Base-by-base conservation (phyloP, 2,329 filamentous ascomycete genomes). In the Chaetomiaceae sp. region DNA sequence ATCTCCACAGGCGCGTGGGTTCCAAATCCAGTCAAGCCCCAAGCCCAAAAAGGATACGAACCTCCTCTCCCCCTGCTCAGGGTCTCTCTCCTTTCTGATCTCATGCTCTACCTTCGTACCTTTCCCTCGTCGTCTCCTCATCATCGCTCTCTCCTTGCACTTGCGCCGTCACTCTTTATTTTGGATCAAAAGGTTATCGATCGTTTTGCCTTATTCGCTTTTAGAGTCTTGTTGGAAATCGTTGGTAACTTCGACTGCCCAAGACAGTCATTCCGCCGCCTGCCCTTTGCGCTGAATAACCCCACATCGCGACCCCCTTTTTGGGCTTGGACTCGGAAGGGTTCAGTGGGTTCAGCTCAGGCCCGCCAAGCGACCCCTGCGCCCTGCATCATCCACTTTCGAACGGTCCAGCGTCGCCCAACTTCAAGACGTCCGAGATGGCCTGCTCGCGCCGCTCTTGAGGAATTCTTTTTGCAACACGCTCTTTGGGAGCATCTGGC, bases 1-100 rank as follows among this genome's bases (percentile, higher is more conserved):
- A 57, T 54, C 51, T 49, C 55, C 55, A 57, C 51, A 54, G 47
- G 54, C 45, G 45, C 54, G 54, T 49, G 47, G 44, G 31, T 34
- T 37, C 34, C 23, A 22, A 14, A 31, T 31, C 14, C 27, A 12
- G 27, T 51, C 44, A 23, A 5, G 29, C 9, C 33, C 33, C 4
- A 14, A 17, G 22, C 43, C 53, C 31, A 22, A 55, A 55, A 49
- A 34, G 39, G 53, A 55, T 19, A 49, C 48, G 49, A 49, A 20
- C 33, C 25, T 25, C 27, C 27, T 29, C 22, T 37, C 20, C 23
- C 19, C 40, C 29, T 33, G 36, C 29, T 29, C 11, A 27, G 27
- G 25, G 15, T 15, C 34, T 49, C 36, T 23, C 27, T 25, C 20
- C 39, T 39, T 29, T 15, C 17, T 17, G n/a, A n/a, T n/a, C n/a